A percentile compares a stretch with the other conserved stretches of the same genome.
These are phyloP conservation scores for Citeromyces matritensis DNA, from an alignment of 805 yeast species.

Conservation along the genomic window DNA sequence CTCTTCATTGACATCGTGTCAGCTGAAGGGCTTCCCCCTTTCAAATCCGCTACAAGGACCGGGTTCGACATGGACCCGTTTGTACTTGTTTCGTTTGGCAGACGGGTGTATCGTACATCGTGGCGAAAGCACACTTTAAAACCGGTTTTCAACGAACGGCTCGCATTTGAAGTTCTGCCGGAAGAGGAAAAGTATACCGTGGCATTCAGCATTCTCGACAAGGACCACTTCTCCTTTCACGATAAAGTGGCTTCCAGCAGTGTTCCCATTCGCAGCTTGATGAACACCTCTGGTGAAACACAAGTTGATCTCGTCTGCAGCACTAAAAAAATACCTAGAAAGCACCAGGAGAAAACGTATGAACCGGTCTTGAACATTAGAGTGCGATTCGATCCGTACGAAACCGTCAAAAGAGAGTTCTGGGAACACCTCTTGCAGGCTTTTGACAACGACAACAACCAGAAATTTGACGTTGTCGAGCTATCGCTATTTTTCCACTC, in stretches of 20 bases:
- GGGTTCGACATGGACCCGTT: constrained; percentile 96
- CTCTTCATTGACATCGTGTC: constrained; percentile 61
- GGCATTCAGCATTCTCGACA: constrained; percentile 65
- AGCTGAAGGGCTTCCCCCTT: constrained; percentile 69
- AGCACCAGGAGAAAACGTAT: constrained; percentile 16
- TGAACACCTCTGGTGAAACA: neutral
- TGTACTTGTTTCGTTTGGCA: constrained; percentile 82
- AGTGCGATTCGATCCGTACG: constrained; percentile 55
- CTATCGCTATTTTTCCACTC: constrained; percentile 49
- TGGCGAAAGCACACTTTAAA: constrained; percentile 71
- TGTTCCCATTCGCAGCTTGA: constrained; percentile 24
- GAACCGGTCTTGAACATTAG: constrained; percentile 42
- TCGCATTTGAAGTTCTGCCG: constrained; percentile 63
- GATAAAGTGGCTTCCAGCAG: constrained; percentile 64
- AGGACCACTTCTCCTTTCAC: constrained; percentile 70
- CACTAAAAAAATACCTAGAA: neutral
- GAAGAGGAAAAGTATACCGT: constrained; percentile 54
- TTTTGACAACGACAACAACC: constrained; percentile 27
- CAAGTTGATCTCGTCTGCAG: neutral
- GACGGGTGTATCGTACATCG: constrained; percentile 73
- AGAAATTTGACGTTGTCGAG: constrained; percentile 39
- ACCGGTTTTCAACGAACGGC: constrained; percentile 69
- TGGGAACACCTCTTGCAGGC: constrained; percentile 52
- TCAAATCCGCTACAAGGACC: constrained; percentile 51
- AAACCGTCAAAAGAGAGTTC: constrained; percentile 44